Evolutionary conservation across 2,329 filamentous ascomycete genomes (phyloP), one percentile per base, ranked within the genome.

Genomic region (Penicillium sp.): DNA sequence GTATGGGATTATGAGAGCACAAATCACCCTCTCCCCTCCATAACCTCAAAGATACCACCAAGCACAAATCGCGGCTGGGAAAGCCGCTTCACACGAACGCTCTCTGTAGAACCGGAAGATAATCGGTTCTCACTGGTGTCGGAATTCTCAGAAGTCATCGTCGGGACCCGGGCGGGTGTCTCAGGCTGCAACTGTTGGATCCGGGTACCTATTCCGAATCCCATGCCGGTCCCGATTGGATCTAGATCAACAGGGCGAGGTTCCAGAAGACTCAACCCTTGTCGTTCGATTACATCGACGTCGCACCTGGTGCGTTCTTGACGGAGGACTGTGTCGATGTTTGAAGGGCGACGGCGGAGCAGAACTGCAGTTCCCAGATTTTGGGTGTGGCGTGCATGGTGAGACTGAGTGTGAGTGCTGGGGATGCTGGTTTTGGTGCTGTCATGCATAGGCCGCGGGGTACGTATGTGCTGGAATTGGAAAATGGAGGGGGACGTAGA

Each of bases 31-130:
- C 67, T 65, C 13, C 76, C 78, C 62, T 81, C 80, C 78, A 82
- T 77, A 35, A 82, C 78, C 69, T 82, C 80, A 60, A 80, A 78
- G 38, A 82, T 82, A 8, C 80, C 80, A 17, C 79, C 79, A 75
- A 82, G 78, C 26, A 82, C 79, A 64, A 78, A 79, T 19, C 73
- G 68, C 19, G 77, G 77, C 64, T 72, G 72, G 44, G 64, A 65
- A 7, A 62, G 29, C 29, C 62, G 59, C 7, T n/a, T 11, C 15
- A 62, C 62, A 13, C 56, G 30, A 44, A 56, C 29, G 35, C 55
- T 58, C 38, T 55, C 54, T 13, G 29, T 38, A 2, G 63, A 38
- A 31, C 13, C 55, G 44, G 31, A n/a, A 7, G 52, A 64, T 13
- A 54, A 55, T 11, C 62, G 64, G 58, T 65, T 58, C 31, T 9